Base-by-base conservation (phyloP, 2,329 filamentous ascomycete species). In the Claviceps purpurea region DNA sequence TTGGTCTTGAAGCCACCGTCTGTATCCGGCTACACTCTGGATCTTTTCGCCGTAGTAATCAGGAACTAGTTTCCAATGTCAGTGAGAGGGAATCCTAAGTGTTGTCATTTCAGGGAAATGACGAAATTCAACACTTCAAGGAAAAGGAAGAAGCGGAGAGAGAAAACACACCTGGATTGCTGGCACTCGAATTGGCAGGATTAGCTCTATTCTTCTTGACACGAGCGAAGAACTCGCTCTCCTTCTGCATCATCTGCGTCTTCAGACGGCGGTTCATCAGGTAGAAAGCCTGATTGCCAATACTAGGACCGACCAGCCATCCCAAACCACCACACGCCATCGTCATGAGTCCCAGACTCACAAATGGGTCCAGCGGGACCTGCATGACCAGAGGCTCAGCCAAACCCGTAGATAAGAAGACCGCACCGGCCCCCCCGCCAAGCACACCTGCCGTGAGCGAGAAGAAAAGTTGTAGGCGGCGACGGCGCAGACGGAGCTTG, bases 21-120 rank as follows among this genome's bases (percentile, higher is more conserved):
- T 77, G 68, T 97, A 98, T 47, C 88, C 90, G 51, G 83, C 77
- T 22, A 97, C 89, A 62, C 89, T 95, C 50, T 87, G 87, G 61
- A 98, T 95, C 77, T 96, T 97, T 73, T 98, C 93, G 61, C 93
- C 93, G 64, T 98, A 98, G 71, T 95, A 98, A 67, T 98, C 93
- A 44, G 91, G 90, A 1, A 95, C 87, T 77, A 50, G 2, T 47
- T 7, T 22, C 18, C n/a, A 34, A 24, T 4, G 50, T 65, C 54
- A 65, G 60, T 18, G 47, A n/a, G 22, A 24, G 16, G 37, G 14
- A 4, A n/a, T n/a, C 22, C 10, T 14, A 20, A 30, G 26, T 8
- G 26, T 30, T 30, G 26, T 30, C 24, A 6, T 26, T 26, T 26
- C 26, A 30, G 26, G 6, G 26, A 10, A 2, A 30, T 30, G 1